Percentiles rank a stretch among this genome's conserved stretches.
phyloP scores from a whole-genome alignment of 208 protist species.

The Trypanosoma grayi region DNA sequence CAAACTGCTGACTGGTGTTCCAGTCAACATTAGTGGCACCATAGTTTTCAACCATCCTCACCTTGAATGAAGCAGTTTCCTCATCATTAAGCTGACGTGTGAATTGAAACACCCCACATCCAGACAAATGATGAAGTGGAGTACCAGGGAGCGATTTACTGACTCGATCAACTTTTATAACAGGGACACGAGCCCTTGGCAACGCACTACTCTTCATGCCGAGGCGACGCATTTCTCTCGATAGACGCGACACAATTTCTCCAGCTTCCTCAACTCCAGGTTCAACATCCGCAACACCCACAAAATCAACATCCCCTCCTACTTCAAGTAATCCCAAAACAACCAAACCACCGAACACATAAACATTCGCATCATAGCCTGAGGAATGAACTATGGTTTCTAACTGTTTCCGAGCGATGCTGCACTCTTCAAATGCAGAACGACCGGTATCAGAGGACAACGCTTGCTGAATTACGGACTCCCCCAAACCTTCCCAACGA shows the following conservation, averaged over 20 bases:
- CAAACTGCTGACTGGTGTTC: slow-evolving; percentile 74
- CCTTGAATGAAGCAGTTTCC: slow-evolving; percentile 52
- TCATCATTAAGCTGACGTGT: slow-evolving; percentile 41
- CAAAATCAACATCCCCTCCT: slow-evolving; percentile 88
- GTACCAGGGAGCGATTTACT: slow-evolving; percentile 76
- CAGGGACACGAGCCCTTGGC: slow-evolving; percentile 80
- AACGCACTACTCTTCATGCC: slow-evolving; percentile 63
- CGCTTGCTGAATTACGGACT: slow-evolving; percentile 57
- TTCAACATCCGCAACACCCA: slow-evolving; percentile 82
- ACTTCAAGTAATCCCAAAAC: slow-evolving; percentile 77
- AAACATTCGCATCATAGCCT: slow-evolving; percentile 86
- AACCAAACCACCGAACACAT: slow-evolving; percentile 85
- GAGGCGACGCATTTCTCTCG: slow-evolving; percentile 68
- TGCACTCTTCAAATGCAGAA: slow-evolving; percentile 81
- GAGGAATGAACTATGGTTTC: slow-evolving; percentile 73
- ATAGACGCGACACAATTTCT: slow-evolving; percentile 64
- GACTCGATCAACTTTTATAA: slow-evolving; percentile 80
- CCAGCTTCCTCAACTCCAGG: slow-evolving; percentile 73
- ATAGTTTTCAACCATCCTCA: slow-evolving; percentile 52
- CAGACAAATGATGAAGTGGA: slow-evolving; percentile 64
- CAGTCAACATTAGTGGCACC: slow-evolving; percentile 65
- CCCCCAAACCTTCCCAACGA: slow-evolving; percentile 54
- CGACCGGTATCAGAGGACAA: slow-evolving; percentile 71
- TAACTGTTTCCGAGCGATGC: slow-evolving; percentile 68
- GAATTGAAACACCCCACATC: slow-evolving; percentile 85